Evolutionary conservation across 306 rosid species (phyloP).

Genomic region (Cucurbita argyrosperma): DNA sequence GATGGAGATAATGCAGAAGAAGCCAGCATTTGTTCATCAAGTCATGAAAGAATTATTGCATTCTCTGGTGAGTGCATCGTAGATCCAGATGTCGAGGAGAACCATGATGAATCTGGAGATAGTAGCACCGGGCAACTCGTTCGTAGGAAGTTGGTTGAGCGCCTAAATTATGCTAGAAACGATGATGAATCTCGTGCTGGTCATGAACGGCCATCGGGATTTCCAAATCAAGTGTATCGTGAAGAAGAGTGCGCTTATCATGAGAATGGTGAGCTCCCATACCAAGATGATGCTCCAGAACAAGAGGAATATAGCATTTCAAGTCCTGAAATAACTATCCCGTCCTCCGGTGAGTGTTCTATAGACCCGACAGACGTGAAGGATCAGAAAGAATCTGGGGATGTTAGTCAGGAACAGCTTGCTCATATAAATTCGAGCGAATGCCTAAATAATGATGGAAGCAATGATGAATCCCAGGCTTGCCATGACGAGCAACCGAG

Average conservation of each 20-base stretch:
- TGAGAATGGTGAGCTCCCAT: not conserved
- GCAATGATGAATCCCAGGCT: not conserved
- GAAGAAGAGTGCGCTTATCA: slow-evolving; percentile 1
- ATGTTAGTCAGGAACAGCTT: not conserved
- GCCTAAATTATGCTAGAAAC: not conserved
- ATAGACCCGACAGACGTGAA: not conserved
- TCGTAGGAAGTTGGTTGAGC: not conserved
- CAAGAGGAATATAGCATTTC: slow-evolving; percentile 18
- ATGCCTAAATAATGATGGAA: not conserved
- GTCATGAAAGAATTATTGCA: slow-evolving; percentile 5
- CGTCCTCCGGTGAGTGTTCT: not conserved
- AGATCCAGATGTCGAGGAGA: not conserved
- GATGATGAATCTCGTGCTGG: not conserved
- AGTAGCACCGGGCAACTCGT: not conserved
- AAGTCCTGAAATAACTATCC: not conserved
- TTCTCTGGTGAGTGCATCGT: slow-evolving; percentile 4
- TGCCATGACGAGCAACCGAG: not conserved
- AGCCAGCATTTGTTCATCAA: slow-evolving; percentile 21
- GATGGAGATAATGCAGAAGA: slow-evolving; percentile 20
- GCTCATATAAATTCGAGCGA: not conserved
- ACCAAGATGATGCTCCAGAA: slow-evolving; percentile 16
- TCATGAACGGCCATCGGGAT: not conserved
- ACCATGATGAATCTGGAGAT: not conserved
- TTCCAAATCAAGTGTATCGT: not conserved
- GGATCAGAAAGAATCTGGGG: not conserved